Percentiles rank a stretch among this genome's conserved stretches.
Evolutionary conservation across 164 flowering plant species (phyloP).

Genomic region (Euptelea pleiosperma): DNA sequence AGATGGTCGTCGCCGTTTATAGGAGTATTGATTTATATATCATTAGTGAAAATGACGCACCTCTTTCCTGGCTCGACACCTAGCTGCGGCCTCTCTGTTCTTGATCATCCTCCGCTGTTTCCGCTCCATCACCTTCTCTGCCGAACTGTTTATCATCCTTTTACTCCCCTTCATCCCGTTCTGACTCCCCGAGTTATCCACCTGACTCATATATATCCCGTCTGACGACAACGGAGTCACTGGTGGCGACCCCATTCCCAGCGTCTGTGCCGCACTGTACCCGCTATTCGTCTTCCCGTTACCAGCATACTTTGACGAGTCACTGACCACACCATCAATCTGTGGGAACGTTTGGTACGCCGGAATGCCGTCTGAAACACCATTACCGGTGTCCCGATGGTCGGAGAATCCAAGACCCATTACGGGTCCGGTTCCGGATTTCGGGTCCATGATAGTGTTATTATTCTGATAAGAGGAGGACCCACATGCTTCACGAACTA

Average conservation of each 20-base stretch:
- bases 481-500: constrained; percentile 50
- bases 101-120: constrained; percentile 94
- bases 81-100: constrained; percentile 93
- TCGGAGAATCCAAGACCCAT: constrained; percentile 25
- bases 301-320: constrained; percentile 29
- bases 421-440: constrained; percentile 27
- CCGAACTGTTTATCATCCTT: constrained; percentile 68
- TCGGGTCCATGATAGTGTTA: constrained; percentile 19
- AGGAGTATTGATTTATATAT: not conserved
- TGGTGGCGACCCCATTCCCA: constrained; percentile 47
- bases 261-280: constrained; percentile 20
- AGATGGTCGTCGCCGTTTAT: not conserved
- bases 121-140: constrained; percentile 91
- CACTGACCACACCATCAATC: constrained; percentile 21
- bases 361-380: constrained; percentile 12
- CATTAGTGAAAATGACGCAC: too few relatives aligned
- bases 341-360: constrained; percentile 29
- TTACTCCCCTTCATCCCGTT: constrained; percentile 62
- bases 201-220: constrained; percentile 44
- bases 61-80: constrained; percentile 95
- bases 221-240: constrained; percentile 71
- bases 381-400: constrained; percentile 12
- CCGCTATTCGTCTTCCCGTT: constrained; percentile 37
- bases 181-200: constrained; percentile 36
- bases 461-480: constrained; percentile 25